Base-by-base conservation (phyloP, 371 early-diverging fungal genomes). In the Mortierella sp. region DNA sequence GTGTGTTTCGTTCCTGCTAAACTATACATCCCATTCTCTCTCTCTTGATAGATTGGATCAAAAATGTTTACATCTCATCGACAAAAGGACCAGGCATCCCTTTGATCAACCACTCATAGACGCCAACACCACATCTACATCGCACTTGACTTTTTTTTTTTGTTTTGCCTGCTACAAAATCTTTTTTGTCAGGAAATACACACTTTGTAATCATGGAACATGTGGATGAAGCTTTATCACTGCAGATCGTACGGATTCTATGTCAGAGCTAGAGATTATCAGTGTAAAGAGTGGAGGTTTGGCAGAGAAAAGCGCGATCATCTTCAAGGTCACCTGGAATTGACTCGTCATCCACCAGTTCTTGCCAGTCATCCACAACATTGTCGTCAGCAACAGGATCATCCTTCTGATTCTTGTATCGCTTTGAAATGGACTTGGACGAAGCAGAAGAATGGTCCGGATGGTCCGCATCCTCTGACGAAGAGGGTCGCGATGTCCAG, bases 11-110 rank as follows among this genome's bases (percentile, higher is more conserved):
- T 34, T 10, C 10, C 34, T 9, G 49, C 30, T 28, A 53, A 24
- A 13, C n/a, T 46, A 28, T 38, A 46, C 45, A 2, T 55, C 39
- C 27, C 27, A 42, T 23, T 24, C 30, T 27, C 30, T 21, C 18
- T 13, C 21, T 27, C 28, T 54, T 49, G 42, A 30, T 74, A 89
- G 89, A 84, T 10, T 81, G 87, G 61, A 79, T 87, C 59, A 85
- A 85, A 80, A 85, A 86, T 48, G 84, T 87, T 16, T 82, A 83
- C 30, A 74, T 89, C 19, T 84, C 85, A 47, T 86, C 87, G 38
- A 87, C 86, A 30, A 85, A 85, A 65, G 87, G 87, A 54, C 90
- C 90, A 45, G 88, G 87, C 54, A 81, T 89, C 46, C 70, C 80
- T 19, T 51, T 82, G 41, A 72, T 68, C 58, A 70, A 48, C 67